Conservation (phyloP, 306 rosid genomes). For the Cajanus cajan region DNA sequence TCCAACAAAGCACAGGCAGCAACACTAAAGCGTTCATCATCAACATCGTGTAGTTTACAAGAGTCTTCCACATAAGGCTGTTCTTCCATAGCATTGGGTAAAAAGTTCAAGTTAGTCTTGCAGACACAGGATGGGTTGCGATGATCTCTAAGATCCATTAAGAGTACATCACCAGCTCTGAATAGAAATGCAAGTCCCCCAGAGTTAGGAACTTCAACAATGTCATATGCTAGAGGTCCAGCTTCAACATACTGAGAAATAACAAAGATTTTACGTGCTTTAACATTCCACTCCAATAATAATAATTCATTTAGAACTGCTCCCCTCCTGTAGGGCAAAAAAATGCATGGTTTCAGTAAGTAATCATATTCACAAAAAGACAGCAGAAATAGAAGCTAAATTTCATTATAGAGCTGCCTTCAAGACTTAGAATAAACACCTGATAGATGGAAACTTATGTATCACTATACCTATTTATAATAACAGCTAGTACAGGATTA, state of each 20-base stretch:
- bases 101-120: constrained; percentile 62
- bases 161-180: constrained; percentile 82
- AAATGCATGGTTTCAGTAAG: constrained; percentile 7
- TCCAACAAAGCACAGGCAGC: constrained; percentile 92
- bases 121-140: constrained; percentile 60
- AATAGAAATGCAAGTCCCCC: constrained; percentile 79
- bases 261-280: constrained; percentile 48
- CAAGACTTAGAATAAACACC: constrained; percentile 26
- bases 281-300: constrained; percentile 75
- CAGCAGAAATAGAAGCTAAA: constrained; percentile 26
- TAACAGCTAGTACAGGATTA: constrained; percentile 81
- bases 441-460: constrained; percentile 13
- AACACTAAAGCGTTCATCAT: constrained; percentile 80
- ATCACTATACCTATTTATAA: constrained; percentile 70
- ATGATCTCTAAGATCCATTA: constrained; percentile 87
- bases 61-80: constrained; percentile 71
- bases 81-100: constrained; percentile 67
- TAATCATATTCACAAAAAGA: constrained; percentile 12
- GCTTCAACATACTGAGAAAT: constrained; percentile 64
- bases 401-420: constrained; percentile 28
- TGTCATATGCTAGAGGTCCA: constrained; percentile 73
- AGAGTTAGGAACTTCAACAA: constrained; percentile 84
- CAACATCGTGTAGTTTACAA: constrained; percentile 72
- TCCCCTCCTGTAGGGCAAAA: constrained; percentile 59
- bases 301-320: constrained; percentile 62